Evolutionary conservation across 2,329 filamentous ascomycete species (phyloP).

Genomic region (Fusarium pilosicola): DNA sequence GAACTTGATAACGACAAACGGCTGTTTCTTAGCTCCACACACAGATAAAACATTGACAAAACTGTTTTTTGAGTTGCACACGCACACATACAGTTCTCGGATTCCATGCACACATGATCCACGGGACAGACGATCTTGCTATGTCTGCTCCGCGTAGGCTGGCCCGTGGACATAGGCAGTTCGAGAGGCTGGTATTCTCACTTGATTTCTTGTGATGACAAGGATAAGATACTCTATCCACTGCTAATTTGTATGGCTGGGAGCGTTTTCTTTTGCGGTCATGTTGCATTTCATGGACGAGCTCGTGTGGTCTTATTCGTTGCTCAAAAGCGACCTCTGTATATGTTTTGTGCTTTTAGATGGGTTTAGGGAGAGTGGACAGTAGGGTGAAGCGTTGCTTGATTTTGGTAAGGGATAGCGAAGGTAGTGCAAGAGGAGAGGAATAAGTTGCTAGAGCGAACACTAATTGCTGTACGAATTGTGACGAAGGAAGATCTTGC

Average conservation of each 20-base stretch:
- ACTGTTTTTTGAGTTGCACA: slow-evolving; percentile 45
- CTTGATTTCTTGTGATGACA: slow-evolving; percentile 34
- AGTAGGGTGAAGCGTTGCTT: slow-evolving; percentile 17
- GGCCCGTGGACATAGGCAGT: slow-evolving; percentile 35
- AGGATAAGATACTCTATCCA: slow-evolving; percentile 28
- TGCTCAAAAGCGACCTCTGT: slow-evolving; percentile 34
- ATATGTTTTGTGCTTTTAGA: slow-evolving; percentile 38
- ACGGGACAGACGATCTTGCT: slow-evolving; percentile 32
- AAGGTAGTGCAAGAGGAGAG: slow-evolving; percentile 12
- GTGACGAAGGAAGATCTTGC: neutral
- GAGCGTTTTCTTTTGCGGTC: slow-evolving; percentile 23
- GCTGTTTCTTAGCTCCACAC: slow-evolving; percentile 56
- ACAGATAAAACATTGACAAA: slow-evolving; percentile 52
- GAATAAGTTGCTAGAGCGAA: slow-evolving; percentile 26
- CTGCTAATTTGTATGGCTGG: slow-evolving; percentile 32
- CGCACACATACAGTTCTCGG: slow-evolving; percentile 24
- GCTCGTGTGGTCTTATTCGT: slow-evolving; percentile 28
- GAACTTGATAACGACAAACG: slow-evolving; percentile 54
- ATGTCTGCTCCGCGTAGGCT: slow-evolving; percentile 38
- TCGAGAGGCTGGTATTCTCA: slow-evolving; percentile 28
- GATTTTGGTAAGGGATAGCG: slow-evolving; percentile 10
- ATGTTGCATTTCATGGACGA: slow-evolving; percentile 33
- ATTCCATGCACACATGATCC: slow-evolving; percentile 37
- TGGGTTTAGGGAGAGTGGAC: slow-evolving; percentile 1
- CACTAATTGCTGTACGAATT: slow-evolving; percentile 22